phyloP scores from a whole-genome alignment of 2,329 filamentous ascomycete genomes.

The Aciculosporium take region DNA sequence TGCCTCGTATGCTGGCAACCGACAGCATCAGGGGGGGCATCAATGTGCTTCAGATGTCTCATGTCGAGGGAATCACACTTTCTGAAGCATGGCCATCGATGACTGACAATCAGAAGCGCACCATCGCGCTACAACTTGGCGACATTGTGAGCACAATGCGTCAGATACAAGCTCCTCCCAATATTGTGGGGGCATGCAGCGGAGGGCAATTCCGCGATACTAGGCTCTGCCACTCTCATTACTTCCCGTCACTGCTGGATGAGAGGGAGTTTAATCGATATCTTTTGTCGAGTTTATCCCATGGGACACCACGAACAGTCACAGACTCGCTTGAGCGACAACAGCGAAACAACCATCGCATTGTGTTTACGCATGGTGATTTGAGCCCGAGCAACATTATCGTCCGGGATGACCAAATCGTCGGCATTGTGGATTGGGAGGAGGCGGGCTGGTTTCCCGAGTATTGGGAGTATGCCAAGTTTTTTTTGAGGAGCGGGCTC shows the following conservation, averaged over 20 bases:
- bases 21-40: neutral
- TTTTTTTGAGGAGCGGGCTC: neutral
- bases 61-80: neutral
- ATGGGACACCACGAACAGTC: neutral
- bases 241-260: neutral
- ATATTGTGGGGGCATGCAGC: neutral
- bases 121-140: neutral
- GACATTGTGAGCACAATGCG: neutral
- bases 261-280: slow-evolving; percentile 1
- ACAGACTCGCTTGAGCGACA: neutral
- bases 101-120: neutral
- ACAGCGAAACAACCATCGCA: slow-evolving; percentile 6
- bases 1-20: slow-evolving; percentile 1
- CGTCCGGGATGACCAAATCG: slow-evolving; percentile 16
- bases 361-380: slow-evolving; percentile 32
- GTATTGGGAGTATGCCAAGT: slow-evolving; percentile 5
- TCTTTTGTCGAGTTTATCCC: neutral
- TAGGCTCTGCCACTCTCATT: neutral
- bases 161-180: neutral
- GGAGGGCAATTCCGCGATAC: neutral
- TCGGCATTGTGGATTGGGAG: slow-evolving; percentile 11
- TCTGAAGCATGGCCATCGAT: neutral
- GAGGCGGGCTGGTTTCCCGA: slow-evolving; percentile 3
- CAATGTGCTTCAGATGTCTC: neutral
- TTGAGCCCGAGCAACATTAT: slow-evolving; percentile 26